These are phyloP conservation scores for Stylonectria norvegica DNA, from an alignment of 2,329 filamentous ascomycete species.

Conservation along the genomic window DNA sequence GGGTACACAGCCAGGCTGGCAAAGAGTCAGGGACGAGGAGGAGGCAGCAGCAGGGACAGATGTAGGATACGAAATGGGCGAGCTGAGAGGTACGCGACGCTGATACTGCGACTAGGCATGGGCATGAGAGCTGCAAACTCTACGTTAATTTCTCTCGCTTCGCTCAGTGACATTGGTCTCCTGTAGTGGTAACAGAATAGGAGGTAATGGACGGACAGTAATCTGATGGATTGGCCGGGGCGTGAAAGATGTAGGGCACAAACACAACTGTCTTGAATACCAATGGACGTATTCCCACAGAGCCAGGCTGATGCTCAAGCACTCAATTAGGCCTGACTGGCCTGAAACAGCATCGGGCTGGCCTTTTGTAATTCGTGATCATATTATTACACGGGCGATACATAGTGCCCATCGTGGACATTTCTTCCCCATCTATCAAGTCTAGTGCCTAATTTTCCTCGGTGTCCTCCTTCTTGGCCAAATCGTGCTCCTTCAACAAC, in stretches of 20 bases:
- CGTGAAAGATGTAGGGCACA: too few relatives aligned
- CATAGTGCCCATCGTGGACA: constrained; percentile 19
- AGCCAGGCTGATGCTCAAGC: too few relatives aligned
- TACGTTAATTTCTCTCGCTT: too few relatives aligned
- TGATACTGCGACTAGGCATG: constrained; percentile 27
- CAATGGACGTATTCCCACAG: too few relatives aligned
- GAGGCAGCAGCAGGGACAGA: constrained; percentile 37
- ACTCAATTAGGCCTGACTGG: too few relatives aligned
- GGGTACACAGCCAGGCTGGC: constrained; percentile 35
- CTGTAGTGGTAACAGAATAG: too few relatives aligned
- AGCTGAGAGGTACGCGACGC: constrained; percentile 22
- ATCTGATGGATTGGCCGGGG: too few relatives aligned
- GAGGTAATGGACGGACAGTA: too few relatives aligned
- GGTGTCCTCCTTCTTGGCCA: constrained; percentile 79
- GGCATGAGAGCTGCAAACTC: too few relatives aligned
- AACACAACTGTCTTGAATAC: too few relatives aligned
- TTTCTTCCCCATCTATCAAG: constrained; percentile 28
- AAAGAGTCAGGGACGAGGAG: constrained; percentile 53
- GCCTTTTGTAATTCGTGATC: constrained; percentile 27
- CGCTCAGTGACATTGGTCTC: too few relatives aligned
- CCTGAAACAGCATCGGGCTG: constrained; percentile 8
- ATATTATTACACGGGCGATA: constrained; percentile 30
- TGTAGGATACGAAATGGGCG: constrained; percentile 39
- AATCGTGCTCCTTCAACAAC: constrained; percentile 88
- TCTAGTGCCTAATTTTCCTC: constrained; percentile 56